Evolutionary conservation across 306 rosid species (phyloP).

Genomic region (Acacia crassicarpa): DNA sequence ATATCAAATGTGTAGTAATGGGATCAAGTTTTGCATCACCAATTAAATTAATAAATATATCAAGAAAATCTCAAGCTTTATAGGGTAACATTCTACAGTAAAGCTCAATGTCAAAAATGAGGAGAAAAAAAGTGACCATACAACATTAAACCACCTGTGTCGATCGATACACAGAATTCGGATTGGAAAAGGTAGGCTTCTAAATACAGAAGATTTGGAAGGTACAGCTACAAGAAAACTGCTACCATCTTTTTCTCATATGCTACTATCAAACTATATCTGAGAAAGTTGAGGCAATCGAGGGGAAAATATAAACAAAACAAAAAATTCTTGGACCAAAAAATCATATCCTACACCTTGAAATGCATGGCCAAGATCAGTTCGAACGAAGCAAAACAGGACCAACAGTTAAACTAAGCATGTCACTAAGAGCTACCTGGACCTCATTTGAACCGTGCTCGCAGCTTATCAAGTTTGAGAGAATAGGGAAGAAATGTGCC

Average conservation of each 20-base stretch:
- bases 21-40: neutral
- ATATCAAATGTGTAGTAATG: neutral
- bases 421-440: slow-evolving; percentile 84
- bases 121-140: slow-evolving; percentile 29
- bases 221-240: slow-evolving; percentile 48
- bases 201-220: slow-evolving; percentile 47
- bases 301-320: slow-evolving; percentile 41
- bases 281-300: slow-evolving; percentile 33
- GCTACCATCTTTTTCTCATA: slow-evolving; percentile 55
- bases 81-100: slow-evolving; percentile 8
- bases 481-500: slow-evolving; percentile 75
- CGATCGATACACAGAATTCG: slow-evolving; percentile 35
- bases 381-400: slow-evolving; percentile 79
- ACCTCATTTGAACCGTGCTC: slow-evolving; percentile 95
- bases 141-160: slow-evolving; percentile 48
- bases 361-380: slow-evolving; percentile 56
- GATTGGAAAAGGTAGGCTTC: slow-evolving; percentile 49
- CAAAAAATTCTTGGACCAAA: slow-evolving; percentile 34
- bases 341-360: slow-evolving; percentile 52
- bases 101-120: slow-evolving; percentile 19
- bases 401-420: slow-evolving; percentile 84
- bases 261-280: slow-evolving; percentile 58
- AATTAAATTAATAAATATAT: neutral
- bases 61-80: neutral
- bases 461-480: slow-evolving; percentile 81